Evolutionary conservation across 768 basidiomycete species (phyloP).

Genomic region (Agaricus subrufescens): DNA sequence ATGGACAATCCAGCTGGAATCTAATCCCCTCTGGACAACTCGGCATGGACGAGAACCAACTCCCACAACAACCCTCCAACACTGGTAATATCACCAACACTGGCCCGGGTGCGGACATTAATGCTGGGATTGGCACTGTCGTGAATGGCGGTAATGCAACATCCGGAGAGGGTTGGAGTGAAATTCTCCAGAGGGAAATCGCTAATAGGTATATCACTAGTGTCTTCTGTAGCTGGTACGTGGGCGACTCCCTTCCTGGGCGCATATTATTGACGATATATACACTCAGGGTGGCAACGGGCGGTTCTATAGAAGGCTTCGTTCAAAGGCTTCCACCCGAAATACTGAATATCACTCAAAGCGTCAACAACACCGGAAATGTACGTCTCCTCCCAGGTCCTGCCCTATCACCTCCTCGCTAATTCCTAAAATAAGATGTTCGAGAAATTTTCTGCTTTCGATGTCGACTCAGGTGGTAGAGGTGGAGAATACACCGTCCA

Average conservation of each 20-base stretch:
- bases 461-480: slow-evolving; percentile 73
- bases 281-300: slow-evolving; percentile 69
- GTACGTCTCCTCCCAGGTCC: slow-evolving; percentile 35
- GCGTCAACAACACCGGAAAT: slow-evolving; percentile 66
- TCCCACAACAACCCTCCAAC: slow-evolving; percentile 59
- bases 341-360: slow-evolving; percentile 66
- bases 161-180: slow-evolving; percentile 60
- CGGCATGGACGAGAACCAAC: slow-evolving; percentile 60
- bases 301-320: slow-evolving; percentile 72
- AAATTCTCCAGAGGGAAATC: slow-evolving; percentile 60
- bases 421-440: slow-evolving; percentile 55
- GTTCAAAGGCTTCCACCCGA: slow-evolving; percentile 65
- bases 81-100: slow-evolving; percentile 42
- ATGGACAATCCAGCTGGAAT: slow-evolving; percentile 54
- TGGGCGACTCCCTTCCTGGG: background rate
- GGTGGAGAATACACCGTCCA: slow-evolving; percentile 91
- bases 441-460: slow-evolving; percentile 78
- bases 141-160: slow-evolving; percentile 63
- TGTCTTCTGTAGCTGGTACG: slow-evolving; percentile 85
- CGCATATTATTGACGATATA: slow-evolving; percentile 1
- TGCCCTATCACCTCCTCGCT: background rate
- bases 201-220: slow-evolving; percentile 85
- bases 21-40: slow-evolving; percentile 80
- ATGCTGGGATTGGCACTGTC: slow-evolving; percentile 47
- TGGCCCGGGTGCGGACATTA: slow-evolving; percentile 59